Evolutionary conservation across 2,329 filamentous ascomycete genomes (phyloP).

Genomic region (Penicillium sclerotigenum): DNA sequence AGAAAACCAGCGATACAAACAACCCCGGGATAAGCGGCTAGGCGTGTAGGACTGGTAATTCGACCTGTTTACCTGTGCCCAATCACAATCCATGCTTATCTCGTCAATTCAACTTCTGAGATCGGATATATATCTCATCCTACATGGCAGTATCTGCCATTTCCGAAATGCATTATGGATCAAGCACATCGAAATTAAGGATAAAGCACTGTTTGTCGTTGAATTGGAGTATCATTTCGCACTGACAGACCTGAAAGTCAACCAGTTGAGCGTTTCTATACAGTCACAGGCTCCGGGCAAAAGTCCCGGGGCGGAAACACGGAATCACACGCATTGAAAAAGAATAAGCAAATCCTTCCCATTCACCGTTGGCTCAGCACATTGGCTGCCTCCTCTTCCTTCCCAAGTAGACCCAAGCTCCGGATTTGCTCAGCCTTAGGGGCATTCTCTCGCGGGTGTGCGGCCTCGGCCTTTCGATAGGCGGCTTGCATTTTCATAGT

Average conservation of each 20-base stretch:
- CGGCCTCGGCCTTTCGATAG: slow-evolving; percentile 74
- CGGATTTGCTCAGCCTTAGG: slow-evolving; percentile 83
- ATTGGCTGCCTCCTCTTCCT: slow-evolving; percentile 74
- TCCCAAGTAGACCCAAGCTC: slow-evolving; percentile 77
- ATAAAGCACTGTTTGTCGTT: slow-evolving; percentile 9
- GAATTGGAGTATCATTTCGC: slow-evolving; percentile 30
- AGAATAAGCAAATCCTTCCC: slow-evolving; percentile 23
- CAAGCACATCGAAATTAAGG: background rate
- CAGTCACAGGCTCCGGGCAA: slow-evolving; percentile 27
- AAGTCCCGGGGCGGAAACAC: slow-evolving; percentile 25
- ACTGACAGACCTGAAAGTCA: slow-evolving; percentile 16
- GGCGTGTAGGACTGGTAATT: background rate
- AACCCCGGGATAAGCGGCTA: slow-evolving; percentile 2
- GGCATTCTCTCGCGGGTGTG: slow-evolving; percentile 72
- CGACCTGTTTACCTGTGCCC: background rate
- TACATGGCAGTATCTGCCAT: background rate
- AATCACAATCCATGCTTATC: background rate
- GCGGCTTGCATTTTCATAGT: slow-evolving; percentile 75
- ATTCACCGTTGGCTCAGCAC: slow-evolving; percentile 39
- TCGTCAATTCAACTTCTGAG: background rate
- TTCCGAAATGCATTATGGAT: background rate
- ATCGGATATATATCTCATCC: background rate
- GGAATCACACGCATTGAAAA: slow-evolving; percentile 28
- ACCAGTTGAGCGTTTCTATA: slow-evolving; percentile 35
- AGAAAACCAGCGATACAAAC: background rate